A percentile compares a stretch with the other conserved stretches of the same genome.
phyloP scores from a whole-genome alignment of 768 basidiomycete species.

The Basidioascus undulatus region DNA sequence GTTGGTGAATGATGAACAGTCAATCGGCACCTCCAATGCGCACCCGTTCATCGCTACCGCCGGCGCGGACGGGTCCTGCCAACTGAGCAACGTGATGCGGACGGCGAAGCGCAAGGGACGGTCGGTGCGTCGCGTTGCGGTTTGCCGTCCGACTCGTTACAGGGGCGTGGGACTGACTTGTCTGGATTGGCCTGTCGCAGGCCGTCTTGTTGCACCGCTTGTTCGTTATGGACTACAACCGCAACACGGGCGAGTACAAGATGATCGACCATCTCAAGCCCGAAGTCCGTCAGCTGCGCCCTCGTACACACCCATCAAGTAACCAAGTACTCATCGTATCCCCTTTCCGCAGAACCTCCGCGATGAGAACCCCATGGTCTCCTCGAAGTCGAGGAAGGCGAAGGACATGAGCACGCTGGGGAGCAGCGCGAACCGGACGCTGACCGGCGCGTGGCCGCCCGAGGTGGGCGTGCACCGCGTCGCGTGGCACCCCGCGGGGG shows the following conservation, averaged over 20 bases:
- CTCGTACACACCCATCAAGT: no score
- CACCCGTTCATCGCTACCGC: constrained; percentile 68
- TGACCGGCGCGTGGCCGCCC: constrained; percentile 51
- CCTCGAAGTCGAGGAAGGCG: no score
- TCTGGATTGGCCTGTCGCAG: constrained; percentile 18
- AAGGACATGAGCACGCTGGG: neutral
- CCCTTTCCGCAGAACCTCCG: no score
- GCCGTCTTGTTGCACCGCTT: constrained; percentile 56
- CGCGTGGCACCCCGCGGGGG: constrained; percentile 55
- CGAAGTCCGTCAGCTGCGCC: no score
- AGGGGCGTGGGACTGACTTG: neutral
- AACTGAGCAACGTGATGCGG: constrained; percentile 9
- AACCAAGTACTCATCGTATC: neutral
- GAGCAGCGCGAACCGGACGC: neutral
- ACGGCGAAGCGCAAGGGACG: constrained; percentile 5
- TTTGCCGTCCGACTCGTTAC: neutral
- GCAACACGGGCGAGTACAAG: constrained; percentile 44
- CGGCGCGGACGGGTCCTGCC: constrained; percentile 47
- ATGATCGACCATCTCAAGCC: constrained; percentile 76
- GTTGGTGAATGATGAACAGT: neutral
- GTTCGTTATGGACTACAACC: constrained; percentile 70
- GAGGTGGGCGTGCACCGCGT: constrained; percentile 56
- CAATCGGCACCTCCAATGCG: constrained; percentile 38
- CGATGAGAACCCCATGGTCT: no score
- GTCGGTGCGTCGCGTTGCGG: constrained; percentile 1